Evolutionary conservation across 805 yeast genomes (phyloP).

Genomic region (Lachancea sp.): DNA sequence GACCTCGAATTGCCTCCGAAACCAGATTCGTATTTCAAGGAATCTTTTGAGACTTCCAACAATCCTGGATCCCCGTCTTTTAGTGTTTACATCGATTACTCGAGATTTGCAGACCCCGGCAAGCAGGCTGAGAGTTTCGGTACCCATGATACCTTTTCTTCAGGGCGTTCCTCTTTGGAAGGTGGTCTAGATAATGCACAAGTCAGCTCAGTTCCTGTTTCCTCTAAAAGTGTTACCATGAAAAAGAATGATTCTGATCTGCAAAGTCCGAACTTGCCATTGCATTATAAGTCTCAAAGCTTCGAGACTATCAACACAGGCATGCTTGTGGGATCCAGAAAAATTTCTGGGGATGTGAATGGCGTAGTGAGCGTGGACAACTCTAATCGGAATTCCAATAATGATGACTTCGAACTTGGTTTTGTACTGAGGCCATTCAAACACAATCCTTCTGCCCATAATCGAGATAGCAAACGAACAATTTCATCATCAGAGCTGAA

Average conservation of each 20-base stretch:
- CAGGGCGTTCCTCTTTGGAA: not conserved
- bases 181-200: not conserved
- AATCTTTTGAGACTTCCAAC: slow-evolving; percentile 5
- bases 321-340: slow-evolving; percentile 1
- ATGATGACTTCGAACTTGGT: not conserved
- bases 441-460: not conserved
- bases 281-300: slow-evolving; percentile 1
- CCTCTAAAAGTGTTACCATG: not conserved
- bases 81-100: slow-evolving; percentile 7
- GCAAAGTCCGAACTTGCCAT: not conserved
- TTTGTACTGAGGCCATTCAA: not conserved
- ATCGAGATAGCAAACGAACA: slow-evolving; percentile 9
- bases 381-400: not conserved
- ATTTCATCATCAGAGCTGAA: slow-evolving; percentile 9
- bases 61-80: slow-evolving; percentile 5
- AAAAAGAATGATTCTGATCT: not conserved
- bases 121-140: slow-evolving; percentile 1
- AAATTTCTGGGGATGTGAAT: not conserved
- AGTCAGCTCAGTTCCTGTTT: not conserved
- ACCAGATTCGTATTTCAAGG: slow-evolving; percentile 8
- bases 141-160: not conserved
- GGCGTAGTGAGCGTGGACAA: not conserved
- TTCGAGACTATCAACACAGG: slow-evolving; percentile 10
- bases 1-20: slow-evolving; percentile 1
- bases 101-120: slow-evolving; percentile 4